These are phyloP conservation scores for Citropsis articulata DNA, from an alignment of 345 rosid genomes.

Conservation along the genomic window DNA sequence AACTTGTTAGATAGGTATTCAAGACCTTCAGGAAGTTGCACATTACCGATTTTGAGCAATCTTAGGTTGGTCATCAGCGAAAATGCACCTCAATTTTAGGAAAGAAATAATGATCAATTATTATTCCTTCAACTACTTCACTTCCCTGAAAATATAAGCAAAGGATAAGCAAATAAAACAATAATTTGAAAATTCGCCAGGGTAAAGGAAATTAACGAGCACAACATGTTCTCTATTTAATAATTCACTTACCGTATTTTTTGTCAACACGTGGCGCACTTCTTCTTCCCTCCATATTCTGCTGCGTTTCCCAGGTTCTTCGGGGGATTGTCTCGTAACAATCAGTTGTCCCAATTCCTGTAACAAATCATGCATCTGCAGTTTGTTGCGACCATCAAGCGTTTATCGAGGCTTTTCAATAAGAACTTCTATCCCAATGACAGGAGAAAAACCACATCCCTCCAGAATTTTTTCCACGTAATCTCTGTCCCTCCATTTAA, in stretches of 20 bases:
- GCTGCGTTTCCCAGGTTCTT: neutral
- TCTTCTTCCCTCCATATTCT: neutral
- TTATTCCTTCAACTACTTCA: neutral
- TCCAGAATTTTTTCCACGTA: accelerated
- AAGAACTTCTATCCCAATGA: no score
- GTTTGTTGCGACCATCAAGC: no score
- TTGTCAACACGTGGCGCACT: neutral
- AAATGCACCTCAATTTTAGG: no score
- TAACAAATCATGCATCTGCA: neutral
- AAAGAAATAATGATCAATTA: no score
- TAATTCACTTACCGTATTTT: neutral
- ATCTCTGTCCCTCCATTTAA: no score
- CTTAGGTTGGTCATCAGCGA: neutral
- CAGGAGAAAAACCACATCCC: no score
- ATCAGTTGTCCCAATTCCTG: neutral
- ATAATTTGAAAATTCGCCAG: no score
- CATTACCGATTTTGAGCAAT: neutral
- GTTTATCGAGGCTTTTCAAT: no score
- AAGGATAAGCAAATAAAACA: no score
- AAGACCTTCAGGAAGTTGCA: neutral
- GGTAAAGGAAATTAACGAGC: no score
- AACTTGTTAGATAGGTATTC: neutral
- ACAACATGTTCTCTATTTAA: no score
- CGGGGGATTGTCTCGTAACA: neutral
- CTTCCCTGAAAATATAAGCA: neutral